Conservation (phyloP, 495 filamentous ascomycete species). For the Penicillium coffeae region DNA sequence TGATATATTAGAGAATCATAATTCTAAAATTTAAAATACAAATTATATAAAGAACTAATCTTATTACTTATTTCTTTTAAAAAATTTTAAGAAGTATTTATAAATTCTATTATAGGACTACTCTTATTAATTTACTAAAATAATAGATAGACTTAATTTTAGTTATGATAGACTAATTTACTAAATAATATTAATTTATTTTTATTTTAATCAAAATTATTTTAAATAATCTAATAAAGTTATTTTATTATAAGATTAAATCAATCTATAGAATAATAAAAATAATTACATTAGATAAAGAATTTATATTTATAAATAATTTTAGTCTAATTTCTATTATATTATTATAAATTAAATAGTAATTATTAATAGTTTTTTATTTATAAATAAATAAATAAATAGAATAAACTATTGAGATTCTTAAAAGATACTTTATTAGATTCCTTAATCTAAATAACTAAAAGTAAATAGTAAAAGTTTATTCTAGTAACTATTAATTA, state of each 20-base stretch:
- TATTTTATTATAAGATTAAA: too few species aligned
- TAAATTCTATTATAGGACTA: neutral
- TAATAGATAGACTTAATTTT: neutral
- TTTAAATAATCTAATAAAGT: neutral
- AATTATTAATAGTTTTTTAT: neutral
- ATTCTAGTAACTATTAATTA: neutral
- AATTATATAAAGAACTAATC: too few species aligned
- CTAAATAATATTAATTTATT: neutral
- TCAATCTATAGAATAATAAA: too few species aligned
- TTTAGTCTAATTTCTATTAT: neutral
- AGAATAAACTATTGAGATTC: neutral
- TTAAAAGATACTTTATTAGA: neutral
- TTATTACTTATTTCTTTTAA: too few species aligned
- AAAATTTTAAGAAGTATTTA: too few species aligned
- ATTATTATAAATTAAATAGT: neutral
- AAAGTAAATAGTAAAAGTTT: neutral
- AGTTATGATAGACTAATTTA: constrained; percentile 7
- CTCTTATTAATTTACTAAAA: constrained; percentile 1
- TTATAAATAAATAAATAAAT: neutral
- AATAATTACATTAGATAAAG: too few species aligned
- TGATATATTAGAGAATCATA: too few species aligned
- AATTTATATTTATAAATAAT: neutral
- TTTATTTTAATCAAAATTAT: neutral
- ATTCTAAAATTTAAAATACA: too few species aligned
- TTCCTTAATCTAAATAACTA: neutral